Conservation (phyloP, 257 asterid genomes). For the Plantago ovata region DNA sequence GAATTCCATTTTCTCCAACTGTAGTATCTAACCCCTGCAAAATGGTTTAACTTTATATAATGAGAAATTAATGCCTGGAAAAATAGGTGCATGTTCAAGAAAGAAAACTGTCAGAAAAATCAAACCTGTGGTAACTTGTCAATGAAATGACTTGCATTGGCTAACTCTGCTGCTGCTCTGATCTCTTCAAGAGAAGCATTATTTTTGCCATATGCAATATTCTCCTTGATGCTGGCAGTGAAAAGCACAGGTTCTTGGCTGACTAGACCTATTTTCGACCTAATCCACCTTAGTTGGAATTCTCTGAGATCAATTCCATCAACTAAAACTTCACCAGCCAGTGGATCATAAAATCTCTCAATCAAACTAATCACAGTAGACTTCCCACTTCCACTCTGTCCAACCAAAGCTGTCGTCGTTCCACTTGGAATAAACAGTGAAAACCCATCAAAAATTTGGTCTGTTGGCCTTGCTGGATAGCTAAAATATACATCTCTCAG, state of each 20-base stretch:
- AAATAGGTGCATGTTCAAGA: neutral
- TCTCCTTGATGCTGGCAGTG: constrained; percentile 49
- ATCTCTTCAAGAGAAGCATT: constrained; percentile 48
- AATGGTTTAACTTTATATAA: neutral
- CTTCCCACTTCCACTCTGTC: constrained; percentile 64
- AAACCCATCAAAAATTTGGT: constrained; percentile 33
- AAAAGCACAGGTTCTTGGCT: constrained; percentile 65
- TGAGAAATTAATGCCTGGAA: neutral
- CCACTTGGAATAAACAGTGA: constrained; percentile 40
- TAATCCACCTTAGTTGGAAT: constrained; percentile 47
- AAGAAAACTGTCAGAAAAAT: neutral
- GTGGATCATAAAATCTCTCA: constrained; percentile 59
- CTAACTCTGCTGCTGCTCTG: constrained; percentile 39
- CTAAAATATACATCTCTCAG: constrained; percentile 35
- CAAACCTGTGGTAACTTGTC: constrained; percentile 45
- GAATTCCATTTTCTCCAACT: constrained; percentile 55
- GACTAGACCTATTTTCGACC: constrained; percentile 53
- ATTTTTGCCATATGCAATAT: constrained; percentile 49
- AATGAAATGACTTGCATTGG: constrained; percentile 47
- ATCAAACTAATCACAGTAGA: constrained; percentile 47
- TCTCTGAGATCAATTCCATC: constrained; percentile 42
- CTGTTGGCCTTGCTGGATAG: constrained; percentile 48
- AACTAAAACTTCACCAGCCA: constrained; percentile 36
- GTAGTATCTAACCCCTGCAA: constrained; percentile 47
- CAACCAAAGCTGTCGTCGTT: constrained; percentile 45